A percentile compares a stretch with the other conserved stretches of the same genome.
Conservation (phyloP, 2,329 filamentous ascomycete genomes). For the Didymella segeticola region DNA sequence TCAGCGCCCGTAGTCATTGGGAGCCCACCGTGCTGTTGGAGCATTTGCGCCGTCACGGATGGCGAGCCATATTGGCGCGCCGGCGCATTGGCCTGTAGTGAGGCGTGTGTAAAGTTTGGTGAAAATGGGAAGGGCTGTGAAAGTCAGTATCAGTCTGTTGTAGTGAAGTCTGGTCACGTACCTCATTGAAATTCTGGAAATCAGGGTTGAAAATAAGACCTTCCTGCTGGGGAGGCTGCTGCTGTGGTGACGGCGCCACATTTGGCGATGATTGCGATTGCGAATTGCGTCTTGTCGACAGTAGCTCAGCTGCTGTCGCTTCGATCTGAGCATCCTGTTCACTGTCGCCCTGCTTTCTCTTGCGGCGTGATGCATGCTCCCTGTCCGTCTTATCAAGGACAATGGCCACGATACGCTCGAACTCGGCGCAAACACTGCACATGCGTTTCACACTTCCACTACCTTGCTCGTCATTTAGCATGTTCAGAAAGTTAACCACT, state of each 20-base stretch:
- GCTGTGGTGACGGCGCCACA: conserved; percentile 30
- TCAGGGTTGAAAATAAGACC: conserved; percentile 45
- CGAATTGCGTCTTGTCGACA: conserved; percentile 39
- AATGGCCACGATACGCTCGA: conserved; percentile 89
- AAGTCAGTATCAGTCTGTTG: conserved; percentile 21
- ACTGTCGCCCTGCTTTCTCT: conserved; percentile 76
- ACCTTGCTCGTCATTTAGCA: conserved; percentile 85
- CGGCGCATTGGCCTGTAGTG: conserved; percentile 38
- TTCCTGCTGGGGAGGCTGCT: conserved; percentile 31
- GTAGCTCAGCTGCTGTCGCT: conserved; percentile 45
- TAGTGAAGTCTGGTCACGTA: conserved; percentile 16
- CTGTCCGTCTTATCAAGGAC: conserved; percentile 92
- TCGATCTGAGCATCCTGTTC: conserved; percentile 49
- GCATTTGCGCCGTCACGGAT: conserved; percentile 38
- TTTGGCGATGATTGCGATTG: conserved; percentile 25
- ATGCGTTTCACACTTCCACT: conserved; percentile 92
- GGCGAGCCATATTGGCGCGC: conserved; percentile 42
- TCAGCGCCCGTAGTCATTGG: conserved; percentile 33
- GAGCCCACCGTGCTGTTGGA: conserved; percentile 36
- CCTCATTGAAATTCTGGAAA: conserved; percentile 49
- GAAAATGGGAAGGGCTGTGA: conserved; percentile 48
- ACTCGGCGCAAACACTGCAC: conserved; percentile 93
- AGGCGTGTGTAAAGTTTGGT: conserved; percentile 49
- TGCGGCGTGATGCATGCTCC: conserved; percentile 78
- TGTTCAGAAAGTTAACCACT: conserved; percentile 90